Base-by-base conservation (phyloP, 2,329 filamentous ascomycete species). In the Xylaria sp. region DNA sequence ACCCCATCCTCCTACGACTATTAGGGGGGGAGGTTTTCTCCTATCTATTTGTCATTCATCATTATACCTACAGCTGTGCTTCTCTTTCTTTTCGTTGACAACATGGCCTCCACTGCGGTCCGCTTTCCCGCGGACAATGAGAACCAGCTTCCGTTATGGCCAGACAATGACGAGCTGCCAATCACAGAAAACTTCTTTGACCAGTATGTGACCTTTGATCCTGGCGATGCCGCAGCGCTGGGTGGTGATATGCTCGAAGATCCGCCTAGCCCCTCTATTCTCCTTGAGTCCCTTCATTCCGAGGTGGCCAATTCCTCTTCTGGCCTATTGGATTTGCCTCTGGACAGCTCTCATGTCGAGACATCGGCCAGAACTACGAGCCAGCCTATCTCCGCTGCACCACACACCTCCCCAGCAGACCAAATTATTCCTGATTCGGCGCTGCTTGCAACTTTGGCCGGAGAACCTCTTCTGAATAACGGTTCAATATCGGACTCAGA, bases 401-500 rank as follows among this genome's bases (percentile, higher is more conserved):
- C 69, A 34, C 63, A 63, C 39, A 50, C 45, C 34, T 50, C 41
- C 30, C 56, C 55, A 15, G 25, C 63, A 52, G 68, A 70, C 13
- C 69, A 68, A 52, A 66, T 50, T 61, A 64, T 58, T 20, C 63
- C 66, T 52, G 63, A 68, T 20, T 68, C 73, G 25, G 59, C 56
- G 12, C 61, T 70, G 56, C 58, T 74, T 23, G 53, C 71, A 53
- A 63, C 67, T 62, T 57, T 74, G 20, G 56, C 69, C 5, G 61
- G 55, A 52, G 75, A 78, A 15, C 74, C 77, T 32, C 55, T 78
- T 59, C 66, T 78, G 13, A 76, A 76, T 45, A 76, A 77, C 15
- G 80, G 76, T 28, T 83, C 81, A 65, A 82, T 85, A 75, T 84
- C 83, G 3, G 83, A 85, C 68, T 81, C 82, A 43, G 83, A 84